A percentile compares a stretch with the other conserved stretches of the same genome.
phyloP scores from a whole-genome alignment of 2,329 filamentous ascomycete genomes.

The Paecilomyces variotii region DNA sequence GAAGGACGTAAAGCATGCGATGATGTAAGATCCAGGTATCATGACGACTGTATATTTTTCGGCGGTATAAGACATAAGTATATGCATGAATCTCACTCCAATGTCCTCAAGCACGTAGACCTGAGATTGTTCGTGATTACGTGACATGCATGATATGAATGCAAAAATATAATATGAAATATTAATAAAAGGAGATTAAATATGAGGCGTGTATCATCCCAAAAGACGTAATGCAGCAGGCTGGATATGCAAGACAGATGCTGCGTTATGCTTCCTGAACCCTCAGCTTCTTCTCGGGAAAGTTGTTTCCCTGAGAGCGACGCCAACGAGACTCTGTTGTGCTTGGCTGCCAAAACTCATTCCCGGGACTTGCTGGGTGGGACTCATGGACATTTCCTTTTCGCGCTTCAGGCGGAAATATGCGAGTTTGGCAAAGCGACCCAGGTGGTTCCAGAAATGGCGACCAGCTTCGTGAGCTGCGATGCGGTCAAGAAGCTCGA shows the following conservation, averaged over 20 bases:
- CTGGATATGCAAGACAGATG: neutral
- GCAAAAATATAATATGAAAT: neutral
- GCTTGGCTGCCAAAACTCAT: conserved; percentile 12
- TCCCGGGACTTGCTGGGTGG: conserved; percentile 12
- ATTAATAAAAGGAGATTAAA: neutral
- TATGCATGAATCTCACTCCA: neutral
- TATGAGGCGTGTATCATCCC: neutral
- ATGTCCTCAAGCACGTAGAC: neutral
- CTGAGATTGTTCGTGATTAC: neutral
- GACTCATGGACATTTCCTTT: conserved; percentile 26
- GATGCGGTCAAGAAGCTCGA: conserved; percentile 73
- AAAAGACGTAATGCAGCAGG: neutral
- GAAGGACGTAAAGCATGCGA: neutral
- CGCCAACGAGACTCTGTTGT: conserved; percentile 28
- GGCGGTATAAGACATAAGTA: neutral
- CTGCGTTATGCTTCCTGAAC: neutral
- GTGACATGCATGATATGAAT: neutral
- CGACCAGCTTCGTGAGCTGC: conserved; percentile 80
- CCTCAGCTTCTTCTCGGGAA: conserved; percentile 16
- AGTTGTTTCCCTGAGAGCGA: conserved; percentile 23
- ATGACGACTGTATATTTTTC: neutral
- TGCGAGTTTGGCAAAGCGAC: conserved; percentile 79
- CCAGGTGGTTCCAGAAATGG: conserved; percentile 84
- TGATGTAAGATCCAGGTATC: neutral
- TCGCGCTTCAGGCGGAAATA: conserved; percentile 71